Conservation (phyloP, 2,329 filamentous ascomycete species). For the Beauveria sp. region DNA sequence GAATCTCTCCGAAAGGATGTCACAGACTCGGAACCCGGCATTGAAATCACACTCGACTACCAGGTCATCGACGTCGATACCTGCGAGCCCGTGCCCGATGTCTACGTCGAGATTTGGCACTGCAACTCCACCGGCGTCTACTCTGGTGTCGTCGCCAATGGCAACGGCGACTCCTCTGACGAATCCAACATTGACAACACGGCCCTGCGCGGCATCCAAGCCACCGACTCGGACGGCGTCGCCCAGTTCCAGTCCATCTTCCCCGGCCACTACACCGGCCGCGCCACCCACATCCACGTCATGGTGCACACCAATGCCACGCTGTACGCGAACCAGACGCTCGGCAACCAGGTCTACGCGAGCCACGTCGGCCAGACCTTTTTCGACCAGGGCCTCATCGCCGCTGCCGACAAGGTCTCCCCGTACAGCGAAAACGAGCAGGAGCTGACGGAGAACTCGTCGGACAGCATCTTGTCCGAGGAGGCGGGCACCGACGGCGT, state of each 20-base stretch:
- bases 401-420: slow-evolving; percentile 37
- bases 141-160: slow-evolving; percentile 28
- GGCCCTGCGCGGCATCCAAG: slow-evolving; percentile 30
- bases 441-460: slow-evolving; percentile 40
- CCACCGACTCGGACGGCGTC: slow-evolving; percentile 33
- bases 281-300: slow-evolving; percentile 41
- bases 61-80: slow-evolving; percentile 35
- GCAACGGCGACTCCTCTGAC: slow-evolving; percentile 37
- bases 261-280: slow-evolving; percentile 36
- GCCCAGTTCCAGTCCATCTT: slow-evolving; percentile 35
- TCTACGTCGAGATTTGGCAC: slow-evolving; percentile 38
- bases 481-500: slow-evolving; percentile 39
- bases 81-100: slow-evolving; percentile 30
- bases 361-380: slow-evolving; percentile 59
- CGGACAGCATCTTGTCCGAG: slow-evolving; percentile 40
- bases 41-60: slow-evolving; percentile 33
- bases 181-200: slow-evolving; percentile 24
- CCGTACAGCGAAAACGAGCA: slow-evolving; percentile 43
- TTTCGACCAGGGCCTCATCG: slow-evolving; percentile 51
- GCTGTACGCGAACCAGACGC: slow-evolving; percentile 25
- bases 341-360: slow-evolving; percentile 30
- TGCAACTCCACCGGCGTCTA: slow-evolving; percentile 39
- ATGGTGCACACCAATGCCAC: slow-evolving; percentile 31
- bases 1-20: slow-evolving; percentile 28
- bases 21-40: slow-evolving; percentile 31